Base-by-base conservation (phyloP, 2,329 filamentous ascomycete genomes). In the Pestalotiopsis sp. region DNA sequence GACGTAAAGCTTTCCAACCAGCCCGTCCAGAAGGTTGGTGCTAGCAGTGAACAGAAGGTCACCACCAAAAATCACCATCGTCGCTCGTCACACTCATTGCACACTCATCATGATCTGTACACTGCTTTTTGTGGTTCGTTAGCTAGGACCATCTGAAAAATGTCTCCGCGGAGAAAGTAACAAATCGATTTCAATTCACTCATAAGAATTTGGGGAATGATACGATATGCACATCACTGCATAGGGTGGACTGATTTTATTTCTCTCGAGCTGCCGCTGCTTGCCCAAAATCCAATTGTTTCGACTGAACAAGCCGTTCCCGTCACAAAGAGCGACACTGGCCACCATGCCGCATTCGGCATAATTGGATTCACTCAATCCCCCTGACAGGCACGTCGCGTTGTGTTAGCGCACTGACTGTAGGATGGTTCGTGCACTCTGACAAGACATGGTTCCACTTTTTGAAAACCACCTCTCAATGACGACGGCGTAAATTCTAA, bases 331-430 rank as follows among this genome's bases (percentile, higher is more conserved):
- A 62, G 13, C 38, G 31, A n/a, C 23, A 7, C 39, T 23, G 13
- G 2, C 14, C 62, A 6, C 27, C 61, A 23, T 45, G 11, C 62
- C 62, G 41, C 5, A 49, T 65, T 65, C 31, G 62, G 39, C 23
- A 52, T 39, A 45, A 65, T 49, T 23, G 20, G 38, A 65, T 65
- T 36, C 31, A 36, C 27, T 36, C 41, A 36, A 20, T 17, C 36
- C 39, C 61, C 62, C 62, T 65, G 62, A 49, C 62, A 36, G 31
- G 62, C 62, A 65, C 45, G 45, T 52, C 45, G 45, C 45, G 45
- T 36, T 36, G 31, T 12, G 62, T n/a, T 39, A 39, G 39, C 41
- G 62, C 62, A 45, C 17, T 49, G 62, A 20, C 62, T 52, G 20
- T 36, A 31, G 1, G 14, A 14, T 23, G 62, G 39, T 23, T 45